Evolutionary conservation across 331 rosid species (phyloP).

Genomic region (Rosa hybrid): DNA sequence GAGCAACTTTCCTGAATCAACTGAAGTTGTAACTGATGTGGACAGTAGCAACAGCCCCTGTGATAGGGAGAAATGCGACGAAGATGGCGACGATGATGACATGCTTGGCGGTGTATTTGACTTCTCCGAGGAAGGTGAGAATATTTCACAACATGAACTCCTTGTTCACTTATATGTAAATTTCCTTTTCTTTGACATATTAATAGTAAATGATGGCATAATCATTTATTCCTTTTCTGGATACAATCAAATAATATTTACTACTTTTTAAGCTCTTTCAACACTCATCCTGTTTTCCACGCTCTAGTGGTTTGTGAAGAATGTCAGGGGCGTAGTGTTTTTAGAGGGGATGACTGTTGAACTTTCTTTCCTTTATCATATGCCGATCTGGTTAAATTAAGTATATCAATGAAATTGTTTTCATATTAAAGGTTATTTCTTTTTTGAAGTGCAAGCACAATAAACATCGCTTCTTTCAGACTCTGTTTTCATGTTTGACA

Average conservation of each 20-base stretch:
- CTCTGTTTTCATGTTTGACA: neutral
- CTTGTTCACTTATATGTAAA: slow-evolving; percentile 3
- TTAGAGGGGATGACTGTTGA: neutral
- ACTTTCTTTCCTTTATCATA: neutral
- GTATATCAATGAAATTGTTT: neutral
- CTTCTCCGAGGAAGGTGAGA: slow-evolving; percentile 89
- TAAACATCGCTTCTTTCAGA: neutral
- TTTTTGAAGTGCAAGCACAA: neutral
- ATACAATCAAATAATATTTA: neutral
- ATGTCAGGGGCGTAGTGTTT: neutral
- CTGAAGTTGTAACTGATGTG: slow-evolving; percentile 58
- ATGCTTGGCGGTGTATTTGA: slow-evolving; percentile 84
- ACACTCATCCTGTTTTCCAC: neutral
- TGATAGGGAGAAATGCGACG: slow-evolving; percentile 77
- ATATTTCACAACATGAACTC: slow-evolving; percentile 22
- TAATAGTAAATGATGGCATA: neutral
- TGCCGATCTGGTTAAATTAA: neutral
- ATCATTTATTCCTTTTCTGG: neutral
- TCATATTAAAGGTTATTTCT: neutral
- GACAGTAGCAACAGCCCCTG: slow-evolving; percentile 67
- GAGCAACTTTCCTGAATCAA: slow-evolving; percentile 44
- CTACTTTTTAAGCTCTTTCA: neutral
- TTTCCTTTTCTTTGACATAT: slow-evolving; percentile 8
- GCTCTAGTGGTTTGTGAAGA: neutral
- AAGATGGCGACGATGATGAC: slow-evolving; percentile 70